These are phyloP conservation scores for Tricholoma sp. DNA, from an alignment of 768 basidiomycete species.

Conservation along the genomic window DNA sequence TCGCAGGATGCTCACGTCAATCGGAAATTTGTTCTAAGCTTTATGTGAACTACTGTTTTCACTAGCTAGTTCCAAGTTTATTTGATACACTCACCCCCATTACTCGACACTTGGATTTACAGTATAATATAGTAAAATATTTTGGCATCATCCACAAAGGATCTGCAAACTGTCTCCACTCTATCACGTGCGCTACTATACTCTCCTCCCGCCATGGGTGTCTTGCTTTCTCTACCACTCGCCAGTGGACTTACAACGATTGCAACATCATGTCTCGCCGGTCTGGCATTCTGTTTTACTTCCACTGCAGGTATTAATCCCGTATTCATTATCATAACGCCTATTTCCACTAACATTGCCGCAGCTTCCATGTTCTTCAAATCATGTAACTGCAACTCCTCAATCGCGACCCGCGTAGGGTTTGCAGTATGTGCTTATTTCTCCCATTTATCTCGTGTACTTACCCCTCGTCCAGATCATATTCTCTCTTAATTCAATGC, in stretches of 20 bases:
- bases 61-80: no score
- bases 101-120: no score
- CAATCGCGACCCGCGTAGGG: constrained; percentile 94
- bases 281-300: constrained; percentile 81
- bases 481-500: constrained; percentile 90
- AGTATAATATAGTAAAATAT: no score
- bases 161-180: no score
- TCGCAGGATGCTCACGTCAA: no score
- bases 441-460: neutral
- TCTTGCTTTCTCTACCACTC: constrained; percentile 68
- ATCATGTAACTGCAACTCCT: constrained; percentile 98
- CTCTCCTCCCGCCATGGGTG: constrained; percentile 41
- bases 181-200: neutral
- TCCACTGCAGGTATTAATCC: constrained; percentile 68
- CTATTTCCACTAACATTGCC: constrained; percentile 9
- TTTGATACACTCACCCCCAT: no score
- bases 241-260: constrained; percentile 64
- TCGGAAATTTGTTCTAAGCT: no score
- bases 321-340: neutral
- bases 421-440: constrained; percentile 63
- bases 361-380: constrained; percentile 95
- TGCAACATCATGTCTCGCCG: constrained; percentile 78
- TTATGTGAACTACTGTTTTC: no score
- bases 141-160: no score
- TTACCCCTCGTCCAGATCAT: constrained; percentile 58